Base-by-base conservation (phyloP, 2,329 filamentous ascomycete genomes). In the Knufia fluminis region DNA sequence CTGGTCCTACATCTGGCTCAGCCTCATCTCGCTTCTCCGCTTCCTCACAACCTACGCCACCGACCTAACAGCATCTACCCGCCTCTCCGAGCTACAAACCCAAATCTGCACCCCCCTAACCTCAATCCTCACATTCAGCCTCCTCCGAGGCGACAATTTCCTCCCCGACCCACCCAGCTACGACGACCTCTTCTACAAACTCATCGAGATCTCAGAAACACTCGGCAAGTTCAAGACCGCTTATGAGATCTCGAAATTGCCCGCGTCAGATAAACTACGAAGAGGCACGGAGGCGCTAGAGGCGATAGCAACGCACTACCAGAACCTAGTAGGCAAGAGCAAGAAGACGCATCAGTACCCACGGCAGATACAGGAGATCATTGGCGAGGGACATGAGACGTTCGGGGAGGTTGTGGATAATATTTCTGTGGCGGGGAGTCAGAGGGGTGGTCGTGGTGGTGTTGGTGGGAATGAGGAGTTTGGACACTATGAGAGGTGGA, bases 161-260 rank as follows among this genome's bases (percentile, higher is more conserved):
- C 75, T 98, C 6, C 92, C 91, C 0, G 86, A 86, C 24, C 83
- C 89, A 0, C 79, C 85, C 16, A 83, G 87, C 1, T 97, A 97
- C 66, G 92, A 98, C 60, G 92, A 98, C 62, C 75, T 98, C 0
- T 97, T 98, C 70, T 98, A 98, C 78, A 98, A 98, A 69, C 78
- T 97, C 1, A 89, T 97, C 22, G 92, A 98, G 67, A 86, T 84
- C 1, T 88, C 90, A 9, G 77, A 87, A 10, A 40, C 35, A 6
- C 46, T 58, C 19, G 43, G 46, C 39, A 88, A 86, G 62, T 95
- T 97, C 69, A 80, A 87, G 35, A 80, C 89, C 54, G 83, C 79
- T 8, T 97, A 92, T 65, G 28, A 53, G 3, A 33, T 52, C 3
- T 52, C 54, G 16, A 61, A 56, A 52, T 16, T 56, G 50, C 49